A percentile compares a stretch with the other conserved stretches of the same genome.
Conservation (phyloP, 345 rosid genomes). For the Theobroma cacao region DNA sequence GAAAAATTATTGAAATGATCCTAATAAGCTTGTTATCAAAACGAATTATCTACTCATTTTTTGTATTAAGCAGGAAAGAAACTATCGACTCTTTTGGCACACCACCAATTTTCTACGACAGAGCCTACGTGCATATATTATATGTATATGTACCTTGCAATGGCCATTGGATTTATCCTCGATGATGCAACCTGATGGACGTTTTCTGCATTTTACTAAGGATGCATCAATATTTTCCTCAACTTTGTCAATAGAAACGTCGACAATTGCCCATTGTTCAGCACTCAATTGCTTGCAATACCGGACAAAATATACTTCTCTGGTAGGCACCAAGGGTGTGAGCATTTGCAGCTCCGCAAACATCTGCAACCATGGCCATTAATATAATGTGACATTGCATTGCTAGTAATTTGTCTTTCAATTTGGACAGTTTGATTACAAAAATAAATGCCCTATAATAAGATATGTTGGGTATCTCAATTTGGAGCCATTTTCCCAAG, state of each 20-base stretch:
- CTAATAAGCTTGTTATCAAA: neutral
- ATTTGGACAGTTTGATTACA: neutral
- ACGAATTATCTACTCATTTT: neutral
- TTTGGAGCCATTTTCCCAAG: neutral
- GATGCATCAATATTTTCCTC: conserved; percentile 89
- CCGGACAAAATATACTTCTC: conserved; percentile 91
- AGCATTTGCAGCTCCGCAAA: conserved; percentile 95
- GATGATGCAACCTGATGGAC: conserved; percentile 95
- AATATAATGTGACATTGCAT: too few relatives aligned
- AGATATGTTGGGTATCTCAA: neutral
- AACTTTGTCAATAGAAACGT: conserved; percentile 76
- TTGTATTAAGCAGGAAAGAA: neutral
- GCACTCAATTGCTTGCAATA: conserved; percentile 72
- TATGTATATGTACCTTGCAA: conserved; percentile 53
- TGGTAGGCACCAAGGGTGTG: conserved; percentile 85
- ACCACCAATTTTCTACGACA: neutral
- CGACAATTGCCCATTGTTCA: conserved; percentile 91
- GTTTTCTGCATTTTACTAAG: conserved; percentile 75
- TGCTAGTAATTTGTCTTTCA: neutral
- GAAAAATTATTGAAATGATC: conserved; percentile 7
- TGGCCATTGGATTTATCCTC: conserved; percentile 92
- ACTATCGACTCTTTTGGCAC: neutral
- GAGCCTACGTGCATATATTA: neutral
- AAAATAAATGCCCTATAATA: neutral
- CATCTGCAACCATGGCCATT: conserved; percentile 54